phyloP scores from a whole-genome alignment of 495 filamentous ascomycete species.

The Podospora pseudocomata region DNA sequence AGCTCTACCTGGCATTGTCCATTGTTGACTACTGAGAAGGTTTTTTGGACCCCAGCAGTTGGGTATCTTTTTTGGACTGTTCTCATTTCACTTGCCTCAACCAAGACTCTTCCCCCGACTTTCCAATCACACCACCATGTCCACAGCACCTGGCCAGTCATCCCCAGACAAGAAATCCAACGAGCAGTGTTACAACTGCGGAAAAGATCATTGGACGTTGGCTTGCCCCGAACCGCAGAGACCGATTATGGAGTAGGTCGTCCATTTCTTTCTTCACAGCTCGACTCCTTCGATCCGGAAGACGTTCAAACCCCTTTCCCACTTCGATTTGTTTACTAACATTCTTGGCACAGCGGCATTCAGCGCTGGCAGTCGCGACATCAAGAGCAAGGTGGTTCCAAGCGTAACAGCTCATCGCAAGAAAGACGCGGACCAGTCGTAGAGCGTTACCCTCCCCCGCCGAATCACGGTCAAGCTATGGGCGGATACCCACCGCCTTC shows the following conservation, averaged over 20 bases:
- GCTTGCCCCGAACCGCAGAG: slow-evolving; percentile 50
- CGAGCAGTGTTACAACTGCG: slow-evolving; percentile 50
- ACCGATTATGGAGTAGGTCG: slow-evolving; percentile 57
- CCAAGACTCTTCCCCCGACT: not conserved
- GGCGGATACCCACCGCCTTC: not conserved
- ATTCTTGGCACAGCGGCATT: not conserved
- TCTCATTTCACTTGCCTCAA: not conserved
- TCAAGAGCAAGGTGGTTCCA: slow-evolving; percentile 33
- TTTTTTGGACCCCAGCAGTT: not conserved
- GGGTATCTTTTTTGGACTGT: not conserved
- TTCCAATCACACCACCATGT: slow-evolving; percentile 23
- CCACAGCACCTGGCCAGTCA: slow-evolving; percentile 36
- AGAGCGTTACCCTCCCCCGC: slow-evolving; percentile 35
- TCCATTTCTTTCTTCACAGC: slow-evolving; percentile 4
- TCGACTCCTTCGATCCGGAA: too few relatives aligned
- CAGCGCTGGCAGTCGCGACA: slow-evolving; percentile 34
- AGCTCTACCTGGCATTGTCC: not conserved
- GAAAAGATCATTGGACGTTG: slow-evolving; percentile 46
- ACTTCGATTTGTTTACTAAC: not conserved
- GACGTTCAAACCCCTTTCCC: not conserved
- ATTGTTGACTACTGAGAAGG: not conserved
- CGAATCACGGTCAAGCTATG: not conserved
- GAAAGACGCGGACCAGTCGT: slow-evolving; percentile 42
- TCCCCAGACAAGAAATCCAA: slow-evolving; percentile 31
- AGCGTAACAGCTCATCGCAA: slow-evolving; percentile 27